Evolutionary conservation across 2,329 filamentous ascomycete genomes (phyloP), one percentile per base, ranked within the genome.

Genomic region (Colletotrichum gigasporum): DNA sequence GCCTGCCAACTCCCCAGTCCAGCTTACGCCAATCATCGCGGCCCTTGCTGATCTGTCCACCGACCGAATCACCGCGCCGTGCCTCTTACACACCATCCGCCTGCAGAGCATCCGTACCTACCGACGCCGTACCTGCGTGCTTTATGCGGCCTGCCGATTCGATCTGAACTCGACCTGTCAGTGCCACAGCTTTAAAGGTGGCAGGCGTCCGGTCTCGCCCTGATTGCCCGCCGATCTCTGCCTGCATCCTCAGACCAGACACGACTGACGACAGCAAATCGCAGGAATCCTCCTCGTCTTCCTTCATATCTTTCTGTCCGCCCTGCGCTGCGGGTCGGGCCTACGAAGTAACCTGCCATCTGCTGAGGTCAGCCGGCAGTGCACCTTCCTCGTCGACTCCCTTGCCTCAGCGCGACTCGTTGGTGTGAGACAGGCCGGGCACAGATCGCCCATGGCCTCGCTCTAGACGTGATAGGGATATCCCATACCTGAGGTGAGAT

Each of bases 401-500:
- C 62, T 65, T 65, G 56, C 48, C 55, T 50, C 22, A 37, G 48
- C 42, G 50, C 42, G 56, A 61, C 28, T 50, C 50, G 62, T 41
- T 62, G 62, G 62, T 62, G 62, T 45, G 62, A 65, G 56, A 65
- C 62, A 62, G 56, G 22, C 20, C 30, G 56, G 56, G 56, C 57
- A 50, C 62, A 54, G 62, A 55, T 62, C 48, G 62, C 56, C 62
- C 48, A 65, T 55, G 56, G 56, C 56, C 50, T 35, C 28, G 56
- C 22, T 44, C 32, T 50, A 20, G 50, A 61, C 48, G 41, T 50
- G 56, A 65, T 55, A 65, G 56, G 62, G 56, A 65, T 55, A 65
- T 65, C 42, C 42, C 62, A 61, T 65, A 50, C 39, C 42, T 62
- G 30, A 65, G 48, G 62, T 65, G 62, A 65, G 48, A 55, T 65